Evolutionary conservation across 352 stramenopile species (phyloP).

Genomic region (Pythium grandisporangium): DNA sequence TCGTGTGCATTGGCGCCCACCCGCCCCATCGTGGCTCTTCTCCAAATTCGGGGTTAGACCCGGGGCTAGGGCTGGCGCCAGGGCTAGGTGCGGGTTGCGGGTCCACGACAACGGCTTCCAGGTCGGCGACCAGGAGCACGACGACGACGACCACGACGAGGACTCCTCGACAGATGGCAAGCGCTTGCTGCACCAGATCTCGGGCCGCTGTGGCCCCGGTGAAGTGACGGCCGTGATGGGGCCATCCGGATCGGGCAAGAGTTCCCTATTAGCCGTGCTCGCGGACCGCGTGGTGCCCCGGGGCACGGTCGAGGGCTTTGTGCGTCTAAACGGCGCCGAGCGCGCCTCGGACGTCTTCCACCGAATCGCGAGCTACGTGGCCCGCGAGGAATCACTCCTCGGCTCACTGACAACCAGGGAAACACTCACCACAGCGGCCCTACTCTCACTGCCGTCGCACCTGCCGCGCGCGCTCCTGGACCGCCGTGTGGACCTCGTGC

Average conservation of each 20-base stretch:
- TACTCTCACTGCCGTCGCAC: conserved; percentile 25
- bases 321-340: conserved; percentile 20
- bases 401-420: conserved; percentile 35
- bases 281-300: conserved; percentile 31
- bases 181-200: conserved; percentile 19
- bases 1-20: conserved; percentile 7
- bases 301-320: conserved; percentile 13
- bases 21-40: no score
- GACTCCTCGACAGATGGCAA: conserved; percentile 10
- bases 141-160: no score
- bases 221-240: conserved; percentile 25
- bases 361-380: conserved; percentile 15
- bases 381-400: conserved; percentile 26
- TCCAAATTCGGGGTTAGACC: no score
- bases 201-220: conserved; percentile 15
- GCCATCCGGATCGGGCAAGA: conserved; percentile 18
- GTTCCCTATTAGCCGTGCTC: conserved; percentile 20
- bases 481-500: conserved; percentile 20
- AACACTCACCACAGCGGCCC: conserved; percentile 40
- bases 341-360: conserved; percentile 8
- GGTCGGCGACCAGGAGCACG: no score
- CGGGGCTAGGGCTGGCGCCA: no score
- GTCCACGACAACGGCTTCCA: no score
- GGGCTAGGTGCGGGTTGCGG: no score
- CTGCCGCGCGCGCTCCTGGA: conserved; percentile 14